Percentiles rank a stretch among this genome's conserved stretches.
Conservation (phyloP, 2,329 filamentous ascomycete genomes). For the Fusarium solani-melongenae region DNA sequence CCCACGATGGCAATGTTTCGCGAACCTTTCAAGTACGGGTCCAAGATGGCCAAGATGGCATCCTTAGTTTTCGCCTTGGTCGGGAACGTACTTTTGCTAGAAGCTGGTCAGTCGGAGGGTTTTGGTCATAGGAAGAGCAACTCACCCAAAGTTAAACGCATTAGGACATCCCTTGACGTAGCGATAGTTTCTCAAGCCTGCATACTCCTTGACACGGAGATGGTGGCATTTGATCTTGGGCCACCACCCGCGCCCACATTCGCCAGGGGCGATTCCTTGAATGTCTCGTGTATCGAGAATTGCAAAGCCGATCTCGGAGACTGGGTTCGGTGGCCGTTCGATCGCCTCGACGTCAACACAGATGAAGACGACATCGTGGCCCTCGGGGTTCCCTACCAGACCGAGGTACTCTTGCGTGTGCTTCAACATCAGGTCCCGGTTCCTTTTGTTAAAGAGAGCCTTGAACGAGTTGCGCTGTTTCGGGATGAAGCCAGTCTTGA, state of each 20-base stretch:
- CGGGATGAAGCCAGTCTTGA: slow-evolving; percentile 28
- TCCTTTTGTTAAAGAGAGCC: slow-evolving; percentile 61
- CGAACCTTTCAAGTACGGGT: slow-evolving; percentile 42
- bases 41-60: slow-evolving; percentile 52
- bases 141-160: slow-evolving; percentile 79
- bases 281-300: slow-evolving; percentile 77
- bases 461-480: slow-evolving; percentile 54
- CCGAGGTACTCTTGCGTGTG: slow-evolving; percentile 78
- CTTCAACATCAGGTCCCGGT: slow-evolving; percentile 66
- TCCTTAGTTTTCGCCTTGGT: slow-evolving; percentile 46
- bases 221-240: slow-evolving; percentile 76
- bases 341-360: slow-evolving; percentile 86
- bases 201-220: slow-evolving; percentile 78
- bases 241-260: slow-evolving; percentile 74
- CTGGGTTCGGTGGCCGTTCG: slow-evolving; percentile 71
- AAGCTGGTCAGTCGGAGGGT: slow-evolving; percentile 9
- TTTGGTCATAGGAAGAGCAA: not conserved
- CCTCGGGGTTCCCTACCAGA: slow-evolving; percentile 50
- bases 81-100: slow-evolving; percentile 57
- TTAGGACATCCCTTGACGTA: slow-evolving; percentile 81
- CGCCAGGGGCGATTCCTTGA: slow-evolving; percentile 66
- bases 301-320: slow-evolving; percentile 90
- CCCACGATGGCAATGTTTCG: slow-evolving; percentile 80
- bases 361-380: slow-evolving; percentile 68
- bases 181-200: slow-evolving; percentile 71